Base-by-base conservation (phyloP, 805 yeast genomes). In the Candida pini region DNA sequence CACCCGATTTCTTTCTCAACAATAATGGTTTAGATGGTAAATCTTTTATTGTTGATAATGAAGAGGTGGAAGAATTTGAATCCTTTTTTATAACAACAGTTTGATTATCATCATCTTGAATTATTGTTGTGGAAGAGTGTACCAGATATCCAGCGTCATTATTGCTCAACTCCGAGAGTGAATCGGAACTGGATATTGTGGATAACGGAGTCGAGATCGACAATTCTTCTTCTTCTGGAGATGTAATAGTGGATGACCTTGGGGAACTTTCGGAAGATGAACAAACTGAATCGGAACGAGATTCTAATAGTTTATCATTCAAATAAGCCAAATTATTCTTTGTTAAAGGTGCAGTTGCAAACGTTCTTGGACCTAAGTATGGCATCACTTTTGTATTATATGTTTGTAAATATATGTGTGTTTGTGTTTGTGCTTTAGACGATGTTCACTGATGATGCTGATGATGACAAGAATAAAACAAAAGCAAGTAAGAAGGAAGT, bases 1-100 rank as follows among this genome's bases (percentile, higher is more conserved):
- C 76, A 12, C 78, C 80, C 2, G 73, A 65, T 45, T 74, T 74
- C 46, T 73, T 73, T 18, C 77, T 61, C 10, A 71, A 63, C 16
- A 73, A 53, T 9, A 36, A 34, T 14, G 45, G 49, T 18, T 38
- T 43, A n/a, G 23, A 3, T 2, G 43, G 35, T 7, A 41, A 38
- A 33, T 43, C 51, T 15, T 43, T 44, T 13, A 46, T 33, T n/a
- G 51, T 41, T 6, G 48, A 43, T 9, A 41, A 28, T 6, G 53
- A 43, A 14, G 47, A 28, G 4, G 44, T 21, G 6, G 47, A 36
- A 16, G 43, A 30, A 28, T 31, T 34, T 7, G 34, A 29, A 10
- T 14, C 14, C 28, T 40, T 35, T 22, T 33, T 34, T 22, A 41
- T 21, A 15, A 54, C 35, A 16, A 54, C 48, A 2, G 58, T 53